These are phyloP conservation scores for Salpingoeca rosetta DNA, from an alignment of 78 protist species.

Conservation along the genomic window DNA sequence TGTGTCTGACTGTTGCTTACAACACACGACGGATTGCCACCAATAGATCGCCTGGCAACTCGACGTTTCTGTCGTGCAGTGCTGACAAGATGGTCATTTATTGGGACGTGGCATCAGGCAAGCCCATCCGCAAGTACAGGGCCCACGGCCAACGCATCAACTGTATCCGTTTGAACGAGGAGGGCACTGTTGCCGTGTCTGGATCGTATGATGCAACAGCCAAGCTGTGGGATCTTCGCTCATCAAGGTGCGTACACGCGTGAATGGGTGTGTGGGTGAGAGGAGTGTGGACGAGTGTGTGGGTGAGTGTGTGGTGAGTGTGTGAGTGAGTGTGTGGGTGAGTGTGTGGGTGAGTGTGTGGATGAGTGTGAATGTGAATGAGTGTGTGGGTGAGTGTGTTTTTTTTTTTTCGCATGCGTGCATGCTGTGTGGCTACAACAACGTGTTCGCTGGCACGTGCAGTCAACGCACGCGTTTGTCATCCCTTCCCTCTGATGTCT, in stretches of 20 bases:
- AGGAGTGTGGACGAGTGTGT: not conserved
- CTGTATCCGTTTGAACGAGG: not conserved
- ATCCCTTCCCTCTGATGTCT: too few species aligned
- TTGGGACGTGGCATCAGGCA: conserved; percentile 23
- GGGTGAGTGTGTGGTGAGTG: too few species aligned
- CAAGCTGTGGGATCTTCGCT: conserved; percentile 19
- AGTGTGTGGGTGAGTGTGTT: not conserved
- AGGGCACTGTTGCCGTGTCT: not conserved
- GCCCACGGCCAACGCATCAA: conserved; percentile 15
- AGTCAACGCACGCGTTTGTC: too few species aligned
- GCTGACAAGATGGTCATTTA: not conserved
- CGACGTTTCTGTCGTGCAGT: conserved; percentile 1
- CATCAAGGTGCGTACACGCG: not conserved
- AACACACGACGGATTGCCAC: too few species aligned
- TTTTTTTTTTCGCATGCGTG: too few species aligned
- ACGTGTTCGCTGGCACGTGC: too few species aligned
- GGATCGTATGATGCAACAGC: conserved; percentile 17
- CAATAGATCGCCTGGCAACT: conserved; percentile 3
- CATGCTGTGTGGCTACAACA: too few species aligned
- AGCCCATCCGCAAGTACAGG: not conserved
- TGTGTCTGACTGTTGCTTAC: too few species aligned
- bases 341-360: too few species aligned
- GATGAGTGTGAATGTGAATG: too few species aligned
- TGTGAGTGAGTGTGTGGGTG: too few species aligned
- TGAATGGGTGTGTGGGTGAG: not conserved